Percentiles rank a stretch among this genome's conserved stretches.
Evolutionary conservation across 208 protist species (phyloP).

Genomic region (Leishmania tropica): DNA sequence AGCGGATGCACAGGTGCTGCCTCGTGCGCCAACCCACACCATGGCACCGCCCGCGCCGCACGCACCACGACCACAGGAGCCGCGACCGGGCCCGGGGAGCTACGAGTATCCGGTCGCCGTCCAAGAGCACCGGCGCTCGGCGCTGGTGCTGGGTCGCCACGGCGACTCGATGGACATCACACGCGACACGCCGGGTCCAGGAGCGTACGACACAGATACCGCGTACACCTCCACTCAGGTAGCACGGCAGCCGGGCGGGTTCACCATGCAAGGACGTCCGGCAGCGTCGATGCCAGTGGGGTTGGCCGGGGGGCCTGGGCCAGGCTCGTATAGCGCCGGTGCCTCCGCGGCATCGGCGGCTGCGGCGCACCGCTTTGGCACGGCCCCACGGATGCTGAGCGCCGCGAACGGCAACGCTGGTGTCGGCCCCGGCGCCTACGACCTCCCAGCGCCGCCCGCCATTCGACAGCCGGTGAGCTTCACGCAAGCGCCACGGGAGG

Average conservation of each 20-base stretch:
- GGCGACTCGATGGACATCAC: background rate
- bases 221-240: conserved; percentile 20
- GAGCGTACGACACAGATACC: conserved; percentile 34
- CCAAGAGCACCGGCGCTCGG: conserved; percentile 20
- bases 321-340: conserved; percentile 20
- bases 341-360: background rate
- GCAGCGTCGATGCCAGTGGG: background rate
- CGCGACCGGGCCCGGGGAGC: conserved; percentile 41
- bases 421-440: conserved; percentile 33
- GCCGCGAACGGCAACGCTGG: background rate
- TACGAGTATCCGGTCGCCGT: conserved; percentile 39
- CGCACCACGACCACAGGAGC: background rate
- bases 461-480: conserved; percentile 6
- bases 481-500: conserved; percentile 19
- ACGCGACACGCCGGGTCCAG: conserved; percentile 50
- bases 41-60: conserved; percentile 8
- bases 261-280: conserved; percentile 23
- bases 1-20: conserved; percentile 21
- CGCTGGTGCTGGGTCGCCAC: conserved; percentile 12
- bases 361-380: conserved; percentile 40
- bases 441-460: conserved; percentile 1
- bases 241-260: background rate
- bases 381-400: conserved; percentile 26
- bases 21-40: conserved; percentile 21
- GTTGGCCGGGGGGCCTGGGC: conserved; percentile 19